phyloP scores from a whole-genome alignment of 768 basidiomycete genomes.

The Bullera alba region DNA sequence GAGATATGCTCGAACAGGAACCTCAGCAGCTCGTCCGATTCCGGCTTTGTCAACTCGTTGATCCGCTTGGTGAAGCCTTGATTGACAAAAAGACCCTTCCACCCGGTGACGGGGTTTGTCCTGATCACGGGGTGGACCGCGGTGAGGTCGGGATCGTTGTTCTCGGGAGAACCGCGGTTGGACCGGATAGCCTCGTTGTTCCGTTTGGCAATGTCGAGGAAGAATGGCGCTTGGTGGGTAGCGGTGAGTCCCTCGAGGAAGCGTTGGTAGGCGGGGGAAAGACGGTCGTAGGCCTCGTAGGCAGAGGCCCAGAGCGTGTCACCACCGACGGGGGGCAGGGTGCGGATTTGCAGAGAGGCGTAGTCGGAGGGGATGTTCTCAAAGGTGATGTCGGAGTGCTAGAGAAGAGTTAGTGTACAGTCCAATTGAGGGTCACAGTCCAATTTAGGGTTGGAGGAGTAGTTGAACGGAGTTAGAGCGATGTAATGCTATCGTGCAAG shows the following conservation, averaged over 20 bases:
- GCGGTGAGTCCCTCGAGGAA: slow-evolving; percentile 60
- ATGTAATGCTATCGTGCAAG: too few species aligned
- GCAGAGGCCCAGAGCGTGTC: slow-evolving; percentile 49
- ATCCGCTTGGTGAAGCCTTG: slow-evolving; percentile 31
- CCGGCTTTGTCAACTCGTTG: slow-evolving; percentile 49
- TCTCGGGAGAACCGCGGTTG: slow-evolving; percentile 54
- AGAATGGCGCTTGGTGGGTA: slow-evolving; percentile 48
- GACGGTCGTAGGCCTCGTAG: slow-evolving; percentile 61
- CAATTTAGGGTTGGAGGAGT: too few species aligned
- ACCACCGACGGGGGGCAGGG: slow-evolving; percentile 32
- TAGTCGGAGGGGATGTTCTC: slow-evolving; percentile 59
- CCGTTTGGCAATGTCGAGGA: slow-evolving; percentile 43
- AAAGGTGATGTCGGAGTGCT: slow-evolving; percentile 59
- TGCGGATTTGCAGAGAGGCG: slow-evolving; percentile 46
- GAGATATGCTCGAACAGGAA: slow-evolving; percentile 44
- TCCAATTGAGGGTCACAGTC: too few species aligned
- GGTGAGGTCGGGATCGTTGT: slow-evolving; percentile 51
- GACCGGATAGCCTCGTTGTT: slow-evolving; percentile 36
- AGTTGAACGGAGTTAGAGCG: too few species aligned
- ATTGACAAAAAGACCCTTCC: slow-evolving; percentile 38
- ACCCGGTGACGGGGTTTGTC: slow-evolving; percentile 38
- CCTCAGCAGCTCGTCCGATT: slow-evolving; percentile 52
- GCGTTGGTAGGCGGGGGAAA: slow-evolving; percentile 53
- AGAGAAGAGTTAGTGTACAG: too few species aligned
- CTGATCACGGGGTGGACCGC: slow-evolving; percentile 54